A percentile compares a stretch with the other conserved stretches of the same genome.
Evolutionary conservation across 1,139 yeast genomes (phyloP).

Genomic region (Wickerhamomyces sp.): DNA sequence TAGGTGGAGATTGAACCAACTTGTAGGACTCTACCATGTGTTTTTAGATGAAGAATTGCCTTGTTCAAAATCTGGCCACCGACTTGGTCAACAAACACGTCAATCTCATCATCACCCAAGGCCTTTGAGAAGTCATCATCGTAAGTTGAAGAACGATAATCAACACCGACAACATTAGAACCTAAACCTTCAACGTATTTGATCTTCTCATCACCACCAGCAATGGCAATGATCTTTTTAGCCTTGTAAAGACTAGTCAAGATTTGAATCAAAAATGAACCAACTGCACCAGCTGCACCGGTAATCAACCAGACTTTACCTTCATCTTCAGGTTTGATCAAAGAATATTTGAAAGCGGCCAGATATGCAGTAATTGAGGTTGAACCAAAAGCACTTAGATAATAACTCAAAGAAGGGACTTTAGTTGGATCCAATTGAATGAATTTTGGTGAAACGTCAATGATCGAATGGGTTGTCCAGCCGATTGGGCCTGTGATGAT

Average conservation of each 20-base stretch:
- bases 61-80: conserved; percentile 57
- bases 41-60: conserved; percentile 37
- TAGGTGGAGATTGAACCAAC: conserved; percentile 64
- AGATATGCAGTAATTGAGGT: conserved; percentile 63
- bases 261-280: conserved; percentile 55
- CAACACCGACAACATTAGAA: conserved; percentile 45
- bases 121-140: conserved; percentile 38
- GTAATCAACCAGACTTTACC: conserved; percentile 46
- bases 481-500: conserved; percentile 30
- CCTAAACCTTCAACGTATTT: conserved; percentile 52
- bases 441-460: conserved; percentile 12
- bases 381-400: conserved; percentile 46
- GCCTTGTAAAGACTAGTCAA: conserved; percentile 52
- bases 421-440: conserved; percentile 26
- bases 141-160: conserved; percentile 47
- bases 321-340: conserved; percentile 30
- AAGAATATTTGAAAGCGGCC: conserved; percentile 43
- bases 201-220: conserved; percentile 56
- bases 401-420: conserved; percentile 34
- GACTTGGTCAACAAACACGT: conserved; percentile 53
- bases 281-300: conserved; percentile 73
- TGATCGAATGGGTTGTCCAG: conserved; percentile 39
- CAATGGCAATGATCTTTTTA: conserved; percentile 54
- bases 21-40: conserved; percentile 44
- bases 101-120: conserved; percentile 41